phyloP scores from a whole-genome alignment of 208 protist species.

The Acanthamoeba healyi region DNA sequence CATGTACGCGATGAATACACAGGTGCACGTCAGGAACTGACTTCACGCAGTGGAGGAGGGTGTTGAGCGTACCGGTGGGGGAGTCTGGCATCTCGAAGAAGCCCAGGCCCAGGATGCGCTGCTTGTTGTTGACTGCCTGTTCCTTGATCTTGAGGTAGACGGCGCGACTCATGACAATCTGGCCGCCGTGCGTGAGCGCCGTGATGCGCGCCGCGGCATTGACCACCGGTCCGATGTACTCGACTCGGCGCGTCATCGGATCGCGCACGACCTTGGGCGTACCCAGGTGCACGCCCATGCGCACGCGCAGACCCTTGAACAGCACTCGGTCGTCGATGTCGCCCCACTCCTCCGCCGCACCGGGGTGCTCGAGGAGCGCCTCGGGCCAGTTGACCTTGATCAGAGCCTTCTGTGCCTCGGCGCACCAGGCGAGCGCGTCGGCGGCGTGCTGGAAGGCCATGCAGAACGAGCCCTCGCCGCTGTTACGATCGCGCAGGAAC shows the following conservation, averaged over 20 bases:
- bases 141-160: constrained; percentile 2
- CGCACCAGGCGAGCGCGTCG: constrained; percentile 32
- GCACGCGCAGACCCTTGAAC: constrained; percentile 56
- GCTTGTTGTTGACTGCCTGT: neutral
- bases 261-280: neutral
- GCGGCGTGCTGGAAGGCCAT: constrained; percentile 64
- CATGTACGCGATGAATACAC: neutral
- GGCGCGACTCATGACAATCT: constrained; percentile 22
- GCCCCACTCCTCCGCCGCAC: constrained; percentile 69
- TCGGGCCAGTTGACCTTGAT: neutral
- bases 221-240: constrained; percentile 70
- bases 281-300: constrained; percentile 68
- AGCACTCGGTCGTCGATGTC: constrained; percentile 39
- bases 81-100: constrained; percentile 50
- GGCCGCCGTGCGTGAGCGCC: constrained; percentile 43
- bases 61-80: neutral
- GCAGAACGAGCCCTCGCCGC: constrained; percentile 72
- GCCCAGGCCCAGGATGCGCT: neutral
- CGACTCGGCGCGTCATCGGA: constrained; percentile 34
- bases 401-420: neutral
- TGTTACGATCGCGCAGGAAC: constrained; percentile 50
- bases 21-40: neutral
- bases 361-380: constrained; percentile 41
- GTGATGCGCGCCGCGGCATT: constrained; percentile 59
- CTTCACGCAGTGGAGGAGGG: neutral